Conservation (phyloP, 192 early-diverging fungal genomes). For the Backusella liffmaniae region DNA sequence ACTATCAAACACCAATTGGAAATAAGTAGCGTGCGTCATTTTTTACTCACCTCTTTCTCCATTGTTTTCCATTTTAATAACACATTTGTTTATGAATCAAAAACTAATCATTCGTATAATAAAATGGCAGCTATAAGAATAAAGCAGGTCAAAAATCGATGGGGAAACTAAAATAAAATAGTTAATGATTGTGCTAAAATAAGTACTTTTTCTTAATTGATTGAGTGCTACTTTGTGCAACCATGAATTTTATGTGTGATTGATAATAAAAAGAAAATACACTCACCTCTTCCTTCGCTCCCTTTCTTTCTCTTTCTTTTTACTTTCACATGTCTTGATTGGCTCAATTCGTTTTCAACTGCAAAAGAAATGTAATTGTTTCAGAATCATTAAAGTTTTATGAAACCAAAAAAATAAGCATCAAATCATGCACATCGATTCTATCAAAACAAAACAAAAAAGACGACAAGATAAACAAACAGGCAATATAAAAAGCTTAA, state of each 20-base stretch:
- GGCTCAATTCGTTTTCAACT: neutral
- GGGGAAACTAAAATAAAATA: neutral
- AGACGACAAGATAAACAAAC: neutral
- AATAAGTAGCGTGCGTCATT: neutral
- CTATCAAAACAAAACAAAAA: neutral
- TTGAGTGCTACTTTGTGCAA: neutral
- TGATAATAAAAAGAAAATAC: neutral
- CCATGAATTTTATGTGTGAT: neutral
- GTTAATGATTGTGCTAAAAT: neutral
- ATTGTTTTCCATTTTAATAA: neutral
- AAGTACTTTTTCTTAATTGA: neutral
- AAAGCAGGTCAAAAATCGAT: no score
- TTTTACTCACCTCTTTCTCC: neutral
- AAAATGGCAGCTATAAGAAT: no score
- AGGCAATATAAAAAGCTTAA: neutral
- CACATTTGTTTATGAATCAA: no score
- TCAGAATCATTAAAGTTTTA: slow-evolving; percentile 3
- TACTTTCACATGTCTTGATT: neutral
- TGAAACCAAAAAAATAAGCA: neutral
- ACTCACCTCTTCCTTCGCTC: neutral
- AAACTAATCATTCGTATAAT: no score
- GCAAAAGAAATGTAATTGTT: neutral
- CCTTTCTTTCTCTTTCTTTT: neutral
- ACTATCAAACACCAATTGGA: neutral
- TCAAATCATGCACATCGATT: neutral